Evolutionary conservation across 2,329 filamentous ascomycete species (phyloP).

Genomic region (Trichophyton simii): DNA sequence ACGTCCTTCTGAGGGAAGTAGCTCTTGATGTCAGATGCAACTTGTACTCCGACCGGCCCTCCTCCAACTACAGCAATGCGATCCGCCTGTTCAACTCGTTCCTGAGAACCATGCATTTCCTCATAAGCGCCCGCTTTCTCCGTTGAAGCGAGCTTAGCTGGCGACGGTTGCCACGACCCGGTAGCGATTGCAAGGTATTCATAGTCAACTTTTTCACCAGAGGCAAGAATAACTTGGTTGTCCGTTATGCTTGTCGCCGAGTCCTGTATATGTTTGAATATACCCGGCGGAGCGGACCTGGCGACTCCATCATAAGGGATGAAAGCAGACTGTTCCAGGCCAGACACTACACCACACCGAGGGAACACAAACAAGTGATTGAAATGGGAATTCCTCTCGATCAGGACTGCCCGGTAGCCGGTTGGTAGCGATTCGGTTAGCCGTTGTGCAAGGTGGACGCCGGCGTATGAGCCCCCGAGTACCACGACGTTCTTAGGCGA

Average conservation of each 20-base stretch:
- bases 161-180: conserved; percentile 36
- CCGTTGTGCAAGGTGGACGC: conserved; percentile 28
- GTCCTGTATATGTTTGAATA: conserved; percentile 34
- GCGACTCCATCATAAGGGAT: conserved; percentile 44
- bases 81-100: conserved; percentile 31
- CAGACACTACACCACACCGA: conserved; percentile 43
- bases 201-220: conserved; percentile 38
- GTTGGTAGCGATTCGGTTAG: conserved; percentile 40
- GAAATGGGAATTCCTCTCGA: conserved; percentile 50
- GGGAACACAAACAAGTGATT: conserved; percentile 50
- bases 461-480: conserved; percentile 48
- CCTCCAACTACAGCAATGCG: conserved; percentile 28
- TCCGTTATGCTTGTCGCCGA: conserved; percentile 29
- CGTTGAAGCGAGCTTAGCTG: conserved; percentile 36
- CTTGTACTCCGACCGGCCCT: conserved; percentile 33
- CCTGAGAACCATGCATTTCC: conserved; percentile 37
- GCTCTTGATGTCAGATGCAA: conserved; percentile 33
- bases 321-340: conserved; percentile 47
- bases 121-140: conserved; percentile 34
- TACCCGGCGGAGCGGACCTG: conserved; percentile 22
- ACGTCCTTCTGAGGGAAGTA: conserved; percentile 31
- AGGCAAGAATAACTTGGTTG: conserved; percentile 31
- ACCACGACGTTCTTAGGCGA: conserved; percentile 23
- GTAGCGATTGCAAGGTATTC: conserved; percentile 47
- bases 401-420: conserved; percentile 42